Percentiles rank a stretch among this genome's conserved stretches.
Evolutionary conservation across 2,329 filamentous ascomycete genomes (phyloP).

Genomic region (Bipolaris cookei): DNA sequence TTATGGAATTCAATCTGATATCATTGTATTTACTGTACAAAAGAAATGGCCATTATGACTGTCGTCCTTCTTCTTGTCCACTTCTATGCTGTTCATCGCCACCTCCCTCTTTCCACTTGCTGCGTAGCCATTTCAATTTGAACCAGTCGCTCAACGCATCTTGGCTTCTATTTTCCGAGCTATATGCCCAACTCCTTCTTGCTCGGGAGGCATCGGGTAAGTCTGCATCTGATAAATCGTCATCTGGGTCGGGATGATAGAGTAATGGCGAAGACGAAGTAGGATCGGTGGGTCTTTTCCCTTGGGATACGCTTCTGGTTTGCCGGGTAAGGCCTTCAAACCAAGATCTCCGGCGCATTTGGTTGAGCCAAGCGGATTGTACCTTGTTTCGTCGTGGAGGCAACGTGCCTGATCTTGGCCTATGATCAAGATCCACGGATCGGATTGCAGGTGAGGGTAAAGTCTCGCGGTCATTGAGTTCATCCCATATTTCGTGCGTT

Average conservation of each 20-base stretch:
- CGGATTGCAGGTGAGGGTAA: conserved; percentile 37
- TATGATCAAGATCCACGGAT: conserved; percentile 40
- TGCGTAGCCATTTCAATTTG: conserved; percentile 49
- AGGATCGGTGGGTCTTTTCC: conserved; percentile 36
- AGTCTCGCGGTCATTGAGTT: conserved; percentile 70
- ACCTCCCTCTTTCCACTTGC: conserved; percentile 39
- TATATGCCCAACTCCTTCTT: conserved; percentile 38
- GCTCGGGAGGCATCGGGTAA: conserved; percentile 22
- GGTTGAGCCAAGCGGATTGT: conserved; percentile 42
- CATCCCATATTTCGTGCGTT: conserved; percentile 83
- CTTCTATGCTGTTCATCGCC: conserved; percentile 21
- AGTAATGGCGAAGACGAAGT: conserved; percentile 32
- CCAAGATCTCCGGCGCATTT: conserved; percentile 47
- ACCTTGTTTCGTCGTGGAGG: conserved; percentile 37
- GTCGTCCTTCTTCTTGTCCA: conserved; percentile 16
- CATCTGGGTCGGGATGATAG: conserved; percentile 37
- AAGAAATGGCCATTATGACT: conserved; percentile 19
- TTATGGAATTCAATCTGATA: not conserved
- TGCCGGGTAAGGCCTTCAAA: conserved; percentile 40
- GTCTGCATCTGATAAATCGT: conserved; percentile 41
- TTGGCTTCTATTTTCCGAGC: conserved; percentile 27
- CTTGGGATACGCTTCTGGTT: conserved; percentile 35
- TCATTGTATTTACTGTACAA: not conserved
- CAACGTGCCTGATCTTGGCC: conserved; percentile 45
- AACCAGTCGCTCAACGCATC: conserved; percentile 46